Percentiles rank a stretch among this genome's conserved stretches.
Conservation (phyloP, 176 grass and related monocot species). For the Pontederia paniculata region DNA sequence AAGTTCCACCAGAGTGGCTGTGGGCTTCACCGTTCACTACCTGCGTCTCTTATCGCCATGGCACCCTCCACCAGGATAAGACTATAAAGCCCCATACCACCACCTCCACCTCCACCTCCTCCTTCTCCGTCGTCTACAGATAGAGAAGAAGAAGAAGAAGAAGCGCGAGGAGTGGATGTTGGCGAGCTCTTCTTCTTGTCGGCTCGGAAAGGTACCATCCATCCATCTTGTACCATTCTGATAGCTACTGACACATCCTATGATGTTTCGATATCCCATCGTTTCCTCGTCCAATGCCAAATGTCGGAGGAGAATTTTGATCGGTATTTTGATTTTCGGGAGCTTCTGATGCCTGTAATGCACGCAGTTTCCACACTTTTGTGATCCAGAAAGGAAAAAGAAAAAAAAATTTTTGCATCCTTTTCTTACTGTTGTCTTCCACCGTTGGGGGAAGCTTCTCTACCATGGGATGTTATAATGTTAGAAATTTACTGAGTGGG, state of each 20-base stretch:
- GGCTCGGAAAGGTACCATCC: not conserved
- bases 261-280: not conserved
- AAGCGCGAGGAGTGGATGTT: not conserved
- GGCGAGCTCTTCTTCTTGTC: not conserved
- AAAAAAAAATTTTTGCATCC: too few relatives aligned
- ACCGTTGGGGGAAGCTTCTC: too few relatives aligned
- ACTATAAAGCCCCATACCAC: not conserved
- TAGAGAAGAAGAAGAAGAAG: conserved; percentile 27
- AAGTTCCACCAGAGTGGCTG: not conserved
- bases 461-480: too few relatives aligned
- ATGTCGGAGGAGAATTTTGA: not conserved
- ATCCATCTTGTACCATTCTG: not conserved
- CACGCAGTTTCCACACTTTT: too few relatives aligned
- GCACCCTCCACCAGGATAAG: not conserved
- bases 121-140: not conserved
- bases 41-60: not conserved
- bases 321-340: not conserved
- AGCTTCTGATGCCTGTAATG: not conserved
- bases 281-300: not conserved
- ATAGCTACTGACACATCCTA: not conserved
- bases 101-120: not conserved
- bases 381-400: too few relatives aligned
- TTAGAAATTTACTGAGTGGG: too few relatives aligned
- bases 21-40: not conserved
- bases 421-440: too few relatives aligned